Evolutionary conservation across 352 stramenopile genomes (phyloP).

Genomic region (Phytopythium chamaehyphon): DNA sequence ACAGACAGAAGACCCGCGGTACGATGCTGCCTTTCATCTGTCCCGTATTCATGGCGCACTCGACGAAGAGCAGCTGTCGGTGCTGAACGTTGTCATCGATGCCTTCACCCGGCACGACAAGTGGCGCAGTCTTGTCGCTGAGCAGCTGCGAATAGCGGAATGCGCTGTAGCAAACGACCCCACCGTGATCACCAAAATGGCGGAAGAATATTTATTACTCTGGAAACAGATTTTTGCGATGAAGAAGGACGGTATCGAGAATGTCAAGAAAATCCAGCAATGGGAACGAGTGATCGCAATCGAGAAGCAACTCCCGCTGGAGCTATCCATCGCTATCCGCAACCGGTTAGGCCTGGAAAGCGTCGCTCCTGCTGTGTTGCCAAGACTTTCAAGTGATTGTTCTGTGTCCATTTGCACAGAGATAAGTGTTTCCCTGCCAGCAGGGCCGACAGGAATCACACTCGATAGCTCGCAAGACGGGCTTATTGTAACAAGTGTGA

Average conservation of each 20-base stretch:
- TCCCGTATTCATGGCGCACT: conserved; percentile 69
- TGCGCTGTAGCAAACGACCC: conserved; percentile 38
- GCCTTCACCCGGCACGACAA: conserved; percentile 65
- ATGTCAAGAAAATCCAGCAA: conserved; percentile 51
- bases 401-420: conserved; percentile 22
- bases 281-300: conserved; percentile 53
- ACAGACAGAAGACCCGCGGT: conserved; percentile 71
- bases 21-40: conserved; percentile 73
- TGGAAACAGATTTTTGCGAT: conserved; percentile 63
- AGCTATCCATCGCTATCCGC: conserved; percentile 70
- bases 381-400: not conserved
- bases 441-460: conserved; percentile 58
- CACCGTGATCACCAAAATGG: conserved; percentile 31
- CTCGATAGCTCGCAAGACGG: conserved; percentile 38
- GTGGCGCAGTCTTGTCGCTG: conserved; percentile 66
- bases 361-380: conserved; percentile 32
- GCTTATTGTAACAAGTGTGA: conserved; percentile 5
- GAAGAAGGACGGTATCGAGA: conserved; percentile 64
- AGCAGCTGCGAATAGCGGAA: conserved; percentile 65
- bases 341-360: conserved; percentile 62
- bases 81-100: conserved; percentile 75
- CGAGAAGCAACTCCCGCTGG: conserved; percentile 69
- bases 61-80: conserved; percentile 83
- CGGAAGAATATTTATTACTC: conserved; percentile 61
- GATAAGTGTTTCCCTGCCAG: conserved; percentile 67